These are phyloP conservation scores for Flagelloscypha sp. DNA, from an alignment of 768 basidiomycete species.

Conservation along the genomic window DNA sequence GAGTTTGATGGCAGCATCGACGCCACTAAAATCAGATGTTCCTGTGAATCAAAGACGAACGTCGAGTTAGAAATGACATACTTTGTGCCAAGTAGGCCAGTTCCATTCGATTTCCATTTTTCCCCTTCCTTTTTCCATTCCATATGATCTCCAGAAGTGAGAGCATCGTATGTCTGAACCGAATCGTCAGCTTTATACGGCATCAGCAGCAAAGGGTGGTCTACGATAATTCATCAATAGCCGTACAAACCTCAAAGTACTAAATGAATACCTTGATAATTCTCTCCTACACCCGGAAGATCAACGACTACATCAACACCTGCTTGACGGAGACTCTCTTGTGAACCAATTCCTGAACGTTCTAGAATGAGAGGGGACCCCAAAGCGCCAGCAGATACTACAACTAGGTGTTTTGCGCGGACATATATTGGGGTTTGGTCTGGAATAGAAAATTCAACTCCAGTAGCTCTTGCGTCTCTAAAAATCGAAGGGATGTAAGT, in stretches of 20 bases:
- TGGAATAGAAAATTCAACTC: constrained; percentile 11
- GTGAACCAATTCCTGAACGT: constrained; percentile 37
- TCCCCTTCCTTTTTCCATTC: not conserved
- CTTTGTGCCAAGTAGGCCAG: constrained; percentile 29
- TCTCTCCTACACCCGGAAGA: constrained; percentile 35
- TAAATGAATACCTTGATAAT: constrained; percentile 31
- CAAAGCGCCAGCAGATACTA: constrained; percentile 31
- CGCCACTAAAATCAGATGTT: constrained; percentile 16
- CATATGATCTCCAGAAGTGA: not conserved
- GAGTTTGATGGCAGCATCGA: constrained; percentile 32
- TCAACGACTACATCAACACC: constrained; percentile 25
- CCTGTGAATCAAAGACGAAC: not conserved
- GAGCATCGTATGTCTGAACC: not conserved
- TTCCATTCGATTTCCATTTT: constrained; percentile 25
- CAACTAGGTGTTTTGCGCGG: constrained; percentile 25
- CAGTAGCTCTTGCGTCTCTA: constrained; percentile 10
- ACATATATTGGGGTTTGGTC: constrained; percentile 10
- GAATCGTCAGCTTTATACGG: constrained; percentile 7
- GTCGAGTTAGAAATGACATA: constrained; percentile 8
- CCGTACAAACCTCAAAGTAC: no score
- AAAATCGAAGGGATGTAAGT: constrained; percentile 16
- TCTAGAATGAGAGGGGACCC: constrained; percentile 37
- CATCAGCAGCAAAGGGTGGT: constrained; percentile 7
- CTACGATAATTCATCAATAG: constrained; percentile 11
- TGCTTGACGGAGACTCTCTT: constrained; percentile 17